Evolutionary conservation across 129 eudicot species (phyloP), one percentile per base, ranked within the genome.

Genomic region (Flaveria linearis): DNA sequence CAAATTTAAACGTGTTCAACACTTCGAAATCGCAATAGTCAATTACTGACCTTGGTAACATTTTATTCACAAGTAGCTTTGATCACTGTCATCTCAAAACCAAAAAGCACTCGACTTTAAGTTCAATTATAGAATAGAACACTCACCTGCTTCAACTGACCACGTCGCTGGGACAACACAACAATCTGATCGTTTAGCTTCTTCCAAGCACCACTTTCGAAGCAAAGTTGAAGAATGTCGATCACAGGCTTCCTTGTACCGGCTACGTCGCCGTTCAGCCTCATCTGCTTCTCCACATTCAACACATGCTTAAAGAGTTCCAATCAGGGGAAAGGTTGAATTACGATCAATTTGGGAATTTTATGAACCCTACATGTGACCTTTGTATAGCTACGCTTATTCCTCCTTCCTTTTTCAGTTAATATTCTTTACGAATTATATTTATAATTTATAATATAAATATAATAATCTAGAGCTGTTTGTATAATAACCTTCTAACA

Each of bases 171-270:
- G 13, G 98, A 93, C 56, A 90, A 71, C 47, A 93, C 79, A 64
- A 90, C 79, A 85, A 93, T 93, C 86, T 93, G 98, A 75, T 93
- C 98, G 76, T 93, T 93, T 8, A 93, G 83, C 7, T 88, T 86
- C 69, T 86, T 90, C 98, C 98, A 93, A 39, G 95, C 95, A 45
- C 88, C 84, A 51, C 87, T 89, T 5, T 93, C 89, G 18, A 85
- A 90, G 80, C n/a, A n/a, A n/a, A n/a, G n/a, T n/a, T n/a, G n/a
- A n/a, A n/a, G n/a, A n/a, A n/a, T n/a, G n/a, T n/a, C n/a, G n/a
- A n/a, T n/a, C 98, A 64, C 98, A 17, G 98, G 92, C 83, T 93
- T 88, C 79, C 80, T 82, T 51, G 89, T 84, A 16, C 89, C 96
- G 23, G 86, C 87, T 6, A 93, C 90, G 43, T 93, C 96, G 3